Percentiles rank a stretch among this genome's conserved stretches.
Conservation (phyloP, 164 flowering plant genomes). For the Brasenia schreberi region DNA sequence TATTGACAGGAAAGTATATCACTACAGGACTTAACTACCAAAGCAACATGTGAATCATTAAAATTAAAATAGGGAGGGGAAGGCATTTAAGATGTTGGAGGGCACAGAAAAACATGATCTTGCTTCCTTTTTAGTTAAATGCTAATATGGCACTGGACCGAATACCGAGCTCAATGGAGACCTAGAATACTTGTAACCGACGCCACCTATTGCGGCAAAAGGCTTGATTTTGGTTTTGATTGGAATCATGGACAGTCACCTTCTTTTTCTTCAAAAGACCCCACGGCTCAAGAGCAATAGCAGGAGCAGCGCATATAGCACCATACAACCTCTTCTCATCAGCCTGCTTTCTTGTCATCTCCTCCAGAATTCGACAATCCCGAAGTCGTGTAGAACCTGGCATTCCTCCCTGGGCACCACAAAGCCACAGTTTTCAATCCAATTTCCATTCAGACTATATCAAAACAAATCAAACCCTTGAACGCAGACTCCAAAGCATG, state of each 20-base stretch:
- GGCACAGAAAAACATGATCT: too few species aligned
- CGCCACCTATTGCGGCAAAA: too few species aligned
- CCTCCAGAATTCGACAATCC: constrained; percentile 52
- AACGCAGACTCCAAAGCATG: too few species aligned
- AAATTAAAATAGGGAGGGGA: neutral
- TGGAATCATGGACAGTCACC: constrained; percentile 18
- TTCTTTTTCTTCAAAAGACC: constrained; percentile 65
- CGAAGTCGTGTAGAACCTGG: constrained; percentile 81
- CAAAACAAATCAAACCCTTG: too few species aligned
- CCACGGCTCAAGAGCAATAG: constrained; percentile 81
- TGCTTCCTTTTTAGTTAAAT: too few species aligned
- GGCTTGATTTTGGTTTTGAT: too few species aligned
- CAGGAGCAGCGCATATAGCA: constrained; percentile 97
- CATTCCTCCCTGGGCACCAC: constrained; percentile 71
- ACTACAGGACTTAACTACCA: neutral
- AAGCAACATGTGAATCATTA: neutral
- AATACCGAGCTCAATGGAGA: neutral
- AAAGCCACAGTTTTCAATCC: too few species aligned
- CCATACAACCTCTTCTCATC: constrained; percentile 77
- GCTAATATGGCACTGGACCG: neutral
- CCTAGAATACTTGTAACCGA: too few species aligned
- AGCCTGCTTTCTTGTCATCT: constrained; percentile 71
- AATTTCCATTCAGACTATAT: too few species aligned
- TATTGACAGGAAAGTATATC: neutral
- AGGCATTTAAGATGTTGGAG: neutral